These are phyloP conservation scores for Podospora pseudopauciseta DNA, from an alignment of 495 filamentous ascomycete genomes.

Conservation along the genomic window DNA sequence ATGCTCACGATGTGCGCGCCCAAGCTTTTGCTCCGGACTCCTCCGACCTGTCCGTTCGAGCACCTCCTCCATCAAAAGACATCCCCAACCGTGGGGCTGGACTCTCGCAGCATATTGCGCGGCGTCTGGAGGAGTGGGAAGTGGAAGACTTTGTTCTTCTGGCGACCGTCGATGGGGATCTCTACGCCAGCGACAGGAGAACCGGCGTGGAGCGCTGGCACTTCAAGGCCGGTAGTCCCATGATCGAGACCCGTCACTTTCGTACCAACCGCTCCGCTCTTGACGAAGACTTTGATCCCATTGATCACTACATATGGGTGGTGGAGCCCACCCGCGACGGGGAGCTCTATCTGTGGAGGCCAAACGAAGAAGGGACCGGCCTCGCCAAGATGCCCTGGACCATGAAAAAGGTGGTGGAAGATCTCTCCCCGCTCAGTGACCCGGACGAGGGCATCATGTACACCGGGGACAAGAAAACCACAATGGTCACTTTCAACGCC, in stretches of 20 bases:
- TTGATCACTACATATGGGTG: conserved; percentile 91
- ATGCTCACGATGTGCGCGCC: conserved; percentile 83
- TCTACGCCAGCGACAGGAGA: conserved; percentile 88
- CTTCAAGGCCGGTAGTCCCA: conserved; percentile 73
- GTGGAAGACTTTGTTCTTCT: conserved; percentile 99
- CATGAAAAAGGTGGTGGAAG: conserved; percentile 78
- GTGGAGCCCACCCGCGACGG: conserved; percentile 90
- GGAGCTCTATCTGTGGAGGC: conserved; percentile 81
- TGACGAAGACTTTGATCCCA: conserved; percentile 54
- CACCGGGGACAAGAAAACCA: conserved; percentile 85
- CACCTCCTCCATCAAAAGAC: conserved; percentile 66
- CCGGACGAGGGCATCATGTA: conserved; percentile 65
- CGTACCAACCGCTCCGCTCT: conserved; percentile 61
- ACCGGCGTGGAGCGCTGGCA: conserved; percentile 80
- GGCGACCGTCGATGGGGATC: conserved; percentile 97
- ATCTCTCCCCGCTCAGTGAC: conserved; percentile 60
- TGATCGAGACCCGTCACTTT: conserved; percentile 87
- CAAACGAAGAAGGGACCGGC: conserved; percentile 61
- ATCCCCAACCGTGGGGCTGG: conserved; percentile 56
- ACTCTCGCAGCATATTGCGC: conserved; percentile 78
- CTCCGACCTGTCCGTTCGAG: conserved; percentile 78
- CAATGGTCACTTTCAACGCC: conserved; percentile 82
- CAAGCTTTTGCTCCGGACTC: conserved; percentile 87
- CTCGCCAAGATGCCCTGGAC: conserved; percentile 78
- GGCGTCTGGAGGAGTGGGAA: conserved; percentile 97